phyloP scores from a whole-genome alignment of 2,329 filamentous ascomycete species.

The Ascochyta clinopodiicola region DNA sequence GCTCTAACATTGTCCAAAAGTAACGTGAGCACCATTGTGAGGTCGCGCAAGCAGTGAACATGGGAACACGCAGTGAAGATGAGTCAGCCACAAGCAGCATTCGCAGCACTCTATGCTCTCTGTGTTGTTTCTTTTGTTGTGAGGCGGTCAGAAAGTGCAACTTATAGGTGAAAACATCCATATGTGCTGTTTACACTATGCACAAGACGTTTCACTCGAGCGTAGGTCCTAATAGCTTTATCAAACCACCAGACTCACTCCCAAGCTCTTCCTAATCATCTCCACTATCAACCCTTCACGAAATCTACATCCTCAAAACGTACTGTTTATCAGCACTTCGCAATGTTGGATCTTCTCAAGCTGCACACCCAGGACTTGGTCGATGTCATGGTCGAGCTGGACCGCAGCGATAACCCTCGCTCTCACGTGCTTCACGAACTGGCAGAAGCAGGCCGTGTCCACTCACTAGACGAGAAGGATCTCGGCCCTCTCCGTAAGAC shows the following conservation, averaged over 20 bases:
- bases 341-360: not conserved
- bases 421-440: not conserved
- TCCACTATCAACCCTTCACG: no score
- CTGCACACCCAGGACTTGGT: constrained; percentile 18
- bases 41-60: no score
- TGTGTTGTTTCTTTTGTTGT: no score
- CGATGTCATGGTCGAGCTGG: constrained; percentile 20
- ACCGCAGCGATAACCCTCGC: constrained; percentile 7
- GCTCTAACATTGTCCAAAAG: no score
- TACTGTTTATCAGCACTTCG: not conserved
- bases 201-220: not conserved
- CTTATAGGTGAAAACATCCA: not conserved
- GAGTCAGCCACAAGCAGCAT: no score
- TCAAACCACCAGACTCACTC: not conserved
- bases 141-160: not conserved
- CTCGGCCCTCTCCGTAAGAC: constrained; percentile 8
- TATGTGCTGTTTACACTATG: not conserved
- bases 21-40: no score
- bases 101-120: no score
- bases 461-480: constrained; percentile 13
- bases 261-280: not conserved
- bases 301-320: no score
- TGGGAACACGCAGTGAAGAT: no score
- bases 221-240: not conserved
- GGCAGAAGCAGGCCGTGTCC: constrained; percentile 1